Evolutionary conservation across 345 rosid genomes (phyloP).

Genomic region (Salix suchowensis): DNA sequence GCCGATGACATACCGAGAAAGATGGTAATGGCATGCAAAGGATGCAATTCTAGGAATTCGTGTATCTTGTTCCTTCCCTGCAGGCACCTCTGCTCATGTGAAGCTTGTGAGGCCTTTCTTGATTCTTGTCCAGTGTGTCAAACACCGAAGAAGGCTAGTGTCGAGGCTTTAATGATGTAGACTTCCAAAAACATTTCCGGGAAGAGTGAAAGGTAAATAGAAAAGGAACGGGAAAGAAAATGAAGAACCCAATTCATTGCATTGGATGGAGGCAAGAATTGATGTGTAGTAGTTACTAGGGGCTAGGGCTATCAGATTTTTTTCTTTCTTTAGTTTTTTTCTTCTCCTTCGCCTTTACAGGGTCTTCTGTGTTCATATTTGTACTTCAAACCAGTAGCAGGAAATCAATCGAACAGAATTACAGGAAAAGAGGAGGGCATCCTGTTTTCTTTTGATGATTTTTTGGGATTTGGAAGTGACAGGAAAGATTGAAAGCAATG

Average conservation of each 20-base stretch:
- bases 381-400: constrained; percentile 8
- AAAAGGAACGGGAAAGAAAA: background rate
- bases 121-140: constrained; percentile 69
- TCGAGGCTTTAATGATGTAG: constrained; percentile 53
- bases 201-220: constrained; percentile 14
- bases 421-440: constrained; percentile 16
- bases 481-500: constrained; percentile 14
- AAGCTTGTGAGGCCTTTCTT: constrained; percentile 48
- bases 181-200: constrained; percentile 38
- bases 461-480: constrained; percentile 13
- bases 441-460: constrained; percentile 5
- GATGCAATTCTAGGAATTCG: constrained; percentile 47
- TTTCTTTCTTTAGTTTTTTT: background rate
- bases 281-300: background rate
- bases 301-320: background rate
- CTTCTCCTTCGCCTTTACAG: constrained; percentile 4
- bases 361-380: constrained; percentile 5
- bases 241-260: constrained; percentile 11
- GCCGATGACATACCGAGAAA: background rate
- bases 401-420: constrained; percentile 19
- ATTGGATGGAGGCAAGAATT: background rate
- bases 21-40: constrained; percentile 36
- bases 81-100: constrained; percentile 83
- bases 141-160: constrained; percentile 58
- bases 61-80: constrained; percentile 86